Base-by-base conservation (phyloP, 768 basidiomycete genomes). In the Trametes elegans region DNA sequence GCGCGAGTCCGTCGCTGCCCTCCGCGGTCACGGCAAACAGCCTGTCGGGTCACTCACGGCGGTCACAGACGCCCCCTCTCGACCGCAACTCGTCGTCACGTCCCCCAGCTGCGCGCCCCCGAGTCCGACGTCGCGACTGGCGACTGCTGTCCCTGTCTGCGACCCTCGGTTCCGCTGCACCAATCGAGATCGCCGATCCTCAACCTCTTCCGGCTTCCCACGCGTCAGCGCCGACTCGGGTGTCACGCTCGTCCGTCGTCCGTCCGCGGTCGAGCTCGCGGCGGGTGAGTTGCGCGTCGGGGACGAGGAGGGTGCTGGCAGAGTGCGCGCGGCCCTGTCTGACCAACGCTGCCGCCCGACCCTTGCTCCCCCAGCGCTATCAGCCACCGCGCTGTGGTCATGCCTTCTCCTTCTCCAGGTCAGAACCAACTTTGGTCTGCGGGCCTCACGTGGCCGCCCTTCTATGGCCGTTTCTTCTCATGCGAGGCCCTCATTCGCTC, bases 131-230 rank as follows among this genome's bases (percentile, higher is more conserved):
- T n/a, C n/a, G n/a, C 41, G 39, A 40, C 39, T 40, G n/a, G 39
- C 18, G 11, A n/a, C 21, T 21, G 39, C 39, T 11, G 39, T 21
- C 18, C 10, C 11, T 40, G 43, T 26, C 21, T 49, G 36, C 48
- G 48, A 39, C n/a, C 36, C 36, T 49, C 48, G 48, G 36, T 18
- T 39, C 48, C 48, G 48, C 21, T 19, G 16, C 23, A 31, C 47
- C 27, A 49, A 39, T 40, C 48, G 36, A 36, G 48, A 49, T 49
- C 38, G 48, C 48, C 48, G 48, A 49, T 49, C 48, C 48, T 19
- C 36, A 14, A n/a, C n/a, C n/a, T n/a, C 10, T 48, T 49, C 48
- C 48, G 48, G 40, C 48, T 40, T 40, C 27, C 47, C 47, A 19
- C 47, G 47, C 26, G 34, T 27, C 47, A 24, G 34, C n/a, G 7